These are phyloP conservation scores for Pyrenula aspistea DNA, from an alignment of 495 filamentous ascomycete genomes.

Conservation along the genomic window DNA sequence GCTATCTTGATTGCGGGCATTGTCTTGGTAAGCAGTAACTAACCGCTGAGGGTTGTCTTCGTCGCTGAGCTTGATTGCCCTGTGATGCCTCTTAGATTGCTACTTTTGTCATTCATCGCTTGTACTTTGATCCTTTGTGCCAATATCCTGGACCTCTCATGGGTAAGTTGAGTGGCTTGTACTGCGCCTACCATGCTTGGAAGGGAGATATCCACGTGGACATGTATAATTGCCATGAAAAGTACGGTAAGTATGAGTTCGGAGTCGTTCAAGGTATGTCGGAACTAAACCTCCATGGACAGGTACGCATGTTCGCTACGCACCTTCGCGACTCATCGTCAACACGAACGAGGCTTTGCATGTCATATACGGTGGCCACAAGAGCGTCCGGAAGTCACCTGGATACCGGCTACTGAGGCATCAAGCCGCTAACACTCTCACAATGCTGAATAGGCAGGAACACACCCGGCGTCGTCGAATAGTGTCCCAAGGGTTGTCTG, in stretches of 20 bases:
- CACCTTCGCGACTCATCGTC: conserved; percentile 4
- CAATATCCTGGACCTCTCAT: conserved; percentile 19
- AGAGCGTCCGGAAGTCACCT: conserved; percentile 14
- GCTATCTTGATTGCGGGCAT: neutral
- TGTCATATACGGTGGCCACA: conserved; percentile 16
- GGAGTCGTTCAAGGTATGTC: neutral
- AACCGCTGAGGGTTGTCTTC: neutral
- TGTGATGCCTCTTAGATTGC: neutral
- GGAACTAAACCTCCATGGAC: neutral
- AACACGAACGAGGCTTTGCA: conserved; percentile 3
- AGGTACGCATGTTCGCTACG: conserved; percentile 8
- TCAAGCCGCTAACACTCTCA: neutral
- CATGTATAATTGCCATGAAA: conserved; percentile 42
- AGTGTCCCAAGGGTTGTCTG: conserved; percentile 23
- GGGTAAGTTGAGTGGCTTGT: conserved; percentile 31
- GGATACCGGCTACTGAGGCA: conserved; percentile 11
- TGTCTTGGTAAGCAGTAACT: neutral
- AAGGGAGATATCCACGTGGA: conserved; percentile 48
- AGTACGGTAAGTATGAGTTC: conserved; percentile 30
- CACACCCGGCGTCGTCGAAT: conserved; percentile 27
- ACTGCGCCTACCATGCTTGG: conserved; percentile 44
- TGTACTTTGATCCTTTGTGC: conserved; percentile 18
- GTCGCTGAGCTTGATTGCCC: neutral
- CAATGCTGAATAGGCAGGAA: conserved; percentile 7
- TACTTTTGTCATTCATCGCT: conserved; percentile 5